A percentile compares a stretch with the other conserved stretches of the same genome.
These are phyloP conservation scores for Cutaneotrichosporon spelunceum DNA, from an alignment of 1,284 basidiomycete genomes.

Conservation along the genomic window DNA sequence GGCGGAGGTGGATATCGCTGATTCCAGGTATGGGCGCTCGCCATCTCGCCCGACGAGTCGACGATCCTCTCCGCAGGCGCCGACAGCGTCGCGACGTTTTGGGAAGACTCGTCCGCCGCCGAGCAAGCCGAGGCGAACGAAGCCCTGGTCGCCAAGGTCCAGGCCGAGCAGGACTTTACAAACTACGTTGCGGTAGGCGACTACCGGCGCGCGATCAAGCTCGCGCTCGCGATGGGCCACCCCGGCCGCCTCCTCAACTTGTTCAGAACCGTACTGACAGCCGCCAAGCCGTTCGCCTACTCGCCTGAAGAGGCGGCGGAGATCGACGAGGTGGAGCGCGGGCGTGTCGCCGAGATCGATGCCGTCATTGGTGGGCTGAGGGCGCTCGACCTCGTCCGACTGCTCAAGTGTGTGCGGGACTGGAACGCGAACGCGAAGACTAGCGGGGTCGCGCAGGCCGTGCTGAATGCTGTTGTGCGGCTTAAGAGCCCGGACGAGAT, in stretches of 20 bases:
- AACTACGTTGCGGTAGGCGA: constrained; percentile 86
- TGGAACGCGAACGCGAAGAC: constrained; percentile 94
- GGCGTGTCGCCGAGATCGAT: constrained; percentile 60
- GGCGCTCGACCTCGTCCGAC: constrained; percentile 69
- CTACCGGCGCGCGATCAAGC: constrained; percentile 83
- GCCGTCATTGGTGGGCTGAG: constrained; percentile 71
- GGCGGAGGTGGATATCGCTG: constrained; percentile 5
- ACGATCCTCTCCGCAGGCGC: constrained; percentile 88
- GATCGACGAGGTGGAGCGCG: constrained; percentile 10
- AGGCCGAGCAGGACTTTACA: constrained; percentile 90
- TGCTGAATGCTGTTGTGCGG: constrained; percentile 79
- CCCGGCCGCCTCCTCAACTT: constrained; percentile 80
- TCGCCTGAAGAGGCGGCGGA: neutral
- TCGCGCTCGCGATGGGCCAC: constrained; percentile 88
- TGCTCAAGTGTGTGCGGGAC: constrained; percentile 77
- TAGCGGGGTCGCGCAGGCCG: constrained; percentile 76
- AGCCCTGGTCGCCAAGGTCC: constrained; percentile 66
- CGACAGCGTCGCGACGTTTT: constrained; percentile 88
- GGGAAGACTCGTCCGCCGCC: constrained; percentile 86
- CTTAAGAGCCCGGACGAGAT: constrained; percentile 70
- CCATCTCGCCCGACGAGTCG: constrained; percentile 69
- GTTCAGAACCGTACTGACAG: constrained; percentile 62
- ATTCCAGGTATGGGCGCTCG: constrained; percentile 79
- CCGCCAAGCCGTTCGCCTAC: constrained; percentile 9
- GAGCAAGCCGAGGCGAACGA: constrained; percentile 66